Conservation (phyloP, 169 alveolate genomes). For the Plasmodium coatneyi region DNA sequence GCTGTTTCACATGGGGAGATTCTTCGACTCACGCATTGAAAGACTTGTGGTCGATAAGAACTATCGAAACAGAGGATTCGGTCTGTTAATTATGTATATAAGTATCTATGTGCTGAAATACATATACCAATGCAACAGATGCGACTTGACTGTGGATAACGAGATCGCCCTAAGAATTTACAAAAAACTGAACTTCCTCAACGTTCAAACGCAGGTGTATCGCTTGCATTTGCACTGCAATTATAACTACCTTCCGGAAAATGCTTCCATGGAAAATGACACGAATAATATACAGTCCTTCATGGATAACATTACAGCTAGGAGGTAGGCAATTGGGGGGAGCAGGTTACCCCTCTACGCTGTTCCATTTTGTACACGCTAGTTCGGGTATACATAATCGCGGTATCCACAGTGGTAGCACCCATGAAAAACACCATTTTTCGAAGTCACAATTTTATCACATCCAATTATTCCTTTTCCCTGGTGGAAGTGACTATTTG, state of each 20-base stretch:
- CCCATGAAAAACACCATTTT: background rate
- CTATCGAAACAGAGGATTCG: slow-evolving; percentile 79
- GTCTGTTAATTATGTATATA: slow-evolving; percentile 74
- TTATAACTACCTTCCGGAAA: slow-evolving; percentile 32
- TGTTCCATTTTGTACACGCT: background rate
- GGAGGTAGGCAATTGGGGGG: background rate
- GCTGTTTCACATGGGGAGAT: slow-evolving; percentile 85
- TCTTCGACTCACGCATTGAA: slow-evolving; percentile 84
- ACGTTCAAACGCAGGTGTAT: slow-evolving; percentile 75
- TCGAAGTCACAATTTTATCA: background rate
- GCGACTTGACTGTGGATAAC: slow-evolving; percentile 80
- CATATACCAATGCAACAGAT: slow-evolving; percentile 78
- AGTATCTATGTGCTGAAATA: slow-evolving; percentile 77
- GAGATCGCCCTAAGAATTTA: slow-evolving; percentile 81
- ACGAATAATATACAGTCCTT: slow-evolving; percentile 22
- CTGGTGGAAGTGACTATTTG: background rate
- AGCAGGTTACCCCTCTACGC: background rate
- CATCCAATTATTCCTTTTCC: background rate
- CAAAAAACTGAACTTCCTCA: slow-evolving; percentile 77
- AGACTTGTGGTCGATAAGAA: slow-evolving; percentile 79
- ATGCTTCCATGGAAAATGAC: slow-evolving; percentile 20
- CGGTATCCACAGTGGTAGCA: background rate
- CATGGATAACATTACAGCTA: background rate
- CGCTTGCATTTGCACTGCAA: slow-evolving; percentile 70
- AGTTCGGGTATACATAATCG: background rate